phyloP scores from a whole-genome alignment of 129 eudicot species.

The Flaveria bidentis region DNA sequence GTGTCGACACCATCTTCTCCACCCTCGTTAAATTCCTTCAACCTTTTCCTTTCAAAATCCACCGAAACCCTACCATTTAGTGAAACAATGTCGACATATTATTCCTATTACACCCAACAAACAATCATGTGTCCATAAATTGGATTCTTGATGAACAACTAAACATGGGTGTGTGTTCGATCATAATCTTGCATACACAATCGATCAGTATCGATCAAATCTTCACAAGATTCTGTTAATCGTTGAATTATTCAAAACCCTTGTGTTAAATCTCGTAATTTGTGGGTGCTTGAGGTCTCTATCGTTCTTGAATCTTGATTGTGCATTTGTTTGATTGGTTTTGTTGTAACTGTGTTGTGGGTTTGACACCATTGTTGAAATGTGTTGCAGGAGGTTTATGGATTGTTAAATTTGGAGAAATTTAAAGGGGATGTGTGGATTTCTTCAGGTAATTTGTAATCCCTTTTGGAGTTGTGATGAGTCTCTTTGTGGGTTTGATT shows the following conservation, averaged over 20 bases:
- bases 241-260: background rate
- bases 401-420: conserved; percentile 29
- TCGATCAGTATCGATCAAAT: background rate
- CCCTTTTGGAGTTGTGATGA: background rate
- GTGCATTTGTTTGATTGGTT: background rate
- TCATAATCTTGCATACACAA: background rate
- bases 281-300: conserved; percentile 44
- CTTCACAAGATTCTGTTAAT: background rate
- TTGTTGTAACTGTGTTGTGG: background rate
- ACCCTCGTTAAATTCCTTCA: background rate
- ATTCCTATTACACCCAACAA: background rate
- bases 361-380: conserved; percentile 7
- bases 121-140: background rate
- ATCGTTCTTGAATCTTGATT: background rate
- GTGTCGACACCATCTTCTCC: conserved; percentile 39
- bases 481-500: background rate
- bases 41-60: background rate
- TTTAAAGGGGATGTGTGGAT: conserved; percentile 26
- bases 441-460: conserved; percentile 40
- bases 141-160: background rate
- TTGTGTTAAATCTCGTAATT: background rate
- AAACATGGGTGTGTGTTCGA: background rate
- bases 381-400: conserved; percentile 40
- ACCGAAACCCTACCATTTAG: background rate
- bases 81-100: conserved; percentile 35